These are phyloP conservation scores for Eimeria praecox DNA, from an alignment of 169 alveolate species.

Conservation along the genomic window DNA sequence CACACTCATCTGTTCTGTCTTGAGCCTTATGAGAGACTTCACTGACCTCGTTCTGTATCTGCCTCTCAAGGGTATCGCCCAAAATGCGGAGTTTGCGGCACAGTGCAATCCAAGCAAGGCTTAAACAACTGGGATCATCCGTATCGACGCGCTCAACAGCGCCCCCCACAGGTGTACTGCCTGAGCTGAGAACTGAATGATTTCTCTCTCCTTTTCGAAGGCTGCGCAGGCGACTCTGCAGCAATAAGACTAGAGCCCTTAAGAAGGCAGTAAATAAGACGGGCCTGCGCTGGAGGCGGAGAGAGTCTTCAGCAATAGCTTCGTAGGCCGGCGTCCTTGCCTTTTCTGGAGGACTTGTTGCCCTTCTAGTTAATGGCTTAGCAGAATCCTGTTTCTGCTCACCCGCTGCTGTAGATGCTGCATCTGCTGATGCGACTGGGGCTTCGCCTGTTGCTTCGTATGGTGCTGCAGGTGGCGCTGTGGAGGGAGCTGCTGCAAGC, in stretches of 20 bases:
- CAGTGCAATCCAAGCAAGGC: conserved; percentile 57
- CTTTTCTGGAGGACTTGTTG: neutral
- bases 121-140: conserved; percentile 35
- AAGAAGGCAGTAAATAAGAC: conserved; percentile 50
- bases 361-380: neutral
- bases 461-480: neutral
- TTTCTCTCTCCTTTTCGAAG: neutral
- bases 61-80: conserved; percentile 39
- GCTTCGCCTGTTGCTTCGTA: neutral
- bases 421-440: neutral
- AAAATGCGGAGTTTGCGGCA: conserved; percentile 54
- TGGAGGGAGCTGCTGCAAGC: neutral
- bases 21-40: neutral
- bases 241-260: conserved; percentile 36
- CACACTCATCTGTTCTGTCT: neutral
- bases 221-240: conserved; percentile 46
- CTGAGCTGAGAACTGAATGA: neutral
- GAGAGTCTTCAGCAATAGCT: conserved; percentile 32
- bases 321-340: neutral
- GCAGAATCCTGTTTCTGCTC: neutral
- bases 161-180: neutral
- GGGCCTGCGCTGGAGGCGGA: conserved; percentile 56
- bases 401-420: neutral
- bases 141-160: neutral
- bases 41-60: neutral